A percentile compares a stretch with the other conserved stretches of the same genome.
Conservation (phyloP, 306 rosid genomes). For the Alnus rubra region DNA sequence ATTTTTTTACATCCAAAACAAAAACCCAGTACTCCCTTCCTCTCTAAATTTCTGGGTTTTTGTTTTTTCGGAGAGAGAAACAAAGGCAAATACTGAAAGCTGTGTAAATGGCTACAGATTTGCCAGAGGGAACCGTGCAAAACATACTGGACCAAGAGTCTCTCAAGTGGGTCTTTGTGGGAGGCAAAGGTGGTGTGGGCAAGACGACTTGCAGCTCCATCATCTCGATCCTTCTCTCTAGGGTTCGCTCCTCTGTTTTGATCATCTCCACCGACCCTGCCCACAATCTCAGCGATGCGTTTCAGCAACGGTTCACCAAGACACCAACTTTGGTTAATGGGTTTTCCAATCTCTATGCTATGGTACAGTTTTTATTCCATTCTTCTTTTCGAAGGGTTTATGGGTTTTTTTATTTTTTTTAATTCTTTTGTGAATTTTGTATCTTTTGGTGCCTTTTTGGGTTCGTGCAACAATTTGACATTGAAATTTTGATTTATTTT, state of each 20-base stretch:
- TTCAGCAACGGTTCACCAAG: conserved; percentile 91
- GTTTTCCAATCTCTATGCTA: conserved; percentile 86
- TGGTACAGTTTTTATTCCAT: conserved; percentile 43
- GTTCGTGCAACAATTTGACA: not conserved
- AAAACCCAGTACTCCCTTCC: conserved; percentile 8
- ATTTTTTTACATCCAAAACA: not conserved
- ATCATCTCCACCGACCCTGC: conserved; percentile 99
- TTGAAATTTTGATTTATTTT: not conserved
- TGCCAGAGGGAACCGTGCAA: conserved; percentile 69
- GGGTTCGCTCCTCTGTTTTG: conserved; percentile 82
- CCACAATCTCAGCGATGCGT: conserved; percentile 98
- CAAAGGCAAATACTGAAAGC: conserved; percentile 4
- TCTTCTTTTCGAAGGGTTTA: not conserved
- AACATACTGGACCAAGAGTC: conserved; percentile 79
- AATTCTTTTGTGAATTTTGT: not conserved
- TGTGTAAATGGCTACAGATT: conserved; percentile 39
- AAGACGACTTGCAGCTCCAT: conserved; percentile 96
- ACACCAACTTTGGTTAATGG: conserved; percentile 89
- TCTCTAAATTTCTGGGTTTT: conserved; percentile 16
- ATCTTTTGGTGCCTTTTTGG: not conserved
- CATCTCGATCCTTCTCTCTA: conserved; percentile 75
- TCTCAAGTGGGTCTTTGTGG: conserved; percentile 96
- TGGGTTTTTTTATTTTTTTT: not conserved
- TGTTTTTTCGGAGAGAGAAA: conserved; percentile 8
- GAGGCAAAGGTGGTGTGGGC: conserved; percentile 98